Conservation (phyloP, 208 protist species). For the Trypanosoma scelopori region DNA sequence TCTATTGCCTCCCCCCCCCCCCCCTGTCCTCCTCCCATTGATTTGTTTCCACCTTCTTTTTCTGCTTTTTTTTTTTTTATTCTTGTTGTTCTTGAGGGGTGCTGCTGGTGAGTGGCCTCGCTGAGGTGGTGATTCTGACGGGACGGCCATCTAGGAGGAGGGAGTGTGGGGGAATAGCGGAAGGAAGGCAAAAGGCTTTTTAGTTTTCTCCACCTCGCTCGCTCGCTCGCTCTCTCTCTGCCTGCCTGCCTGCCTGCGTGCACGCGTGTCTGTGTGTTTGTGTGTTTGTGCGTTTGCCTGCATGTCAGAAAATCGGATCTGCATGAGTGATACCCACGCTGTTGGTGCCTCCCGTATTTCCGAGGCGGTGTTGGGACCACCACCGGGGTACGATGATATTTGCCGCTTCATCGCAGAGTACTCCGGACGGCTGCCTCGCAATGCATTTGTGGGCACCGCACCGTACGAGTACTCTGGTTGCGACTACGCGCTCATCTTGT, state of each 20-base stretch:
- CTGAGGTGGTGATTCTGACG: too few relatives aligned
- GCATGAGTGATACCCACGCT: neutral
- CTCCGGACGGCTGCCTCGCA: constrained; percentile 31
- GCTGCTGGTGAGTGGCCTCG: too few relatives aligned
- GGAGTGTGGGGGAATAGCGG: too few relatives aligned
- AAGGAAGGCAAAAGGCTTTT: too few relatives aligned
- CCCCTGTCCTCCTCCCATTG: neutral
- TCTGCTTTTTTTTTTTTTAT: too few relatives aligned
- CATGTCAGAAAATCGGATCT: neutral
- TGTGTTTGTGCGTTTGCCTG: neutral
- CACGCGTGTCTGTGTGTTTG: too few relatives aligned
- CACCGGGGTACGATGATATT: constrained; percentile 38
- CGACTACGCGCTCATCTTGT: constrained; percentile 71
- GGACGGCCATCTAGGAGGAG: too few relatives aligned
- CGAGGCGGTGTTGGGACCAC: constrained; percentile 1
- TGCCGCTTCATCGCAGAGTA: constrained; percentile 44
- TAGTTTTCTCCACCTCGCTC: too few relatives aligned
- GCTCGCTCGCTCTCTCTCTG: too few relatives aligned
- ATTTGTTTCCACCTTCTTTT: neutral
- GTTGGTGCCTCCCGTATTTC: neutral
- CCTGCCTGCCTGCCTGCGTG: too few relatives aligned
- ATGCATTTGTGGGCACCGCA: constrained; percentile 18
- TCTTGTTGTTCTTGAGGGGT: too few relatives aligned
- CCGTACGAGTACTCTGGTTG: constrained; percentile 67
- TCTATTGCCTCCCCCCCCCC: neutral